Base-by-base conservation (phyloP, 148 eudicot genomes). In the Agrostemma githago region DNA sequence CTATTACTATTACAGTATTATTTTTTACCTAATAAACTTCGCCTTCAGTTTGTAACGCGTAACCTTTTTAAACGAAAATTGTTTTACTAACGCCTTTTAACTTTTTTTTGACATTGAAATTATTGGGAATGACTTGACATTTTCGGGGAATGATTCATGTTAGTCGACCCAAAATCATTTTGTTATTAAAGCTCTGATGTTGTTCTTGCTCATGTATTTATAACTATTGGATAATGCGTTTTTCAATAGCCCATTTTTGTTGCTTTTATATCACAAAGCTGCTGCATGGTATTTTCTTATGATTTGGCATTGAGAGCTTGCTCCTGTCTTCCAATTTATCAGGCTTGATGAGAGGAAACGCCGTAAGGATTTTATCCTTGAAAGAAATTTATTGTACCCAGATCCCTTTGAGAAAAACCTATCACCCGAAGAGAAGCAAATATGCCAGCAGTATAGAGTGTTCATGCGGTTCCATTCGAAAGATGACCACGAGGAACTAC, bases 281-380 rank as follows among this genome's bases (percentile, higher is more conserved):
- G 17, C 57, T 46, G 66, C 51, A 16, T 26, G 57, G 17, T 68
- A 76, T 15, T 54, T 58, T 58, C 7, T 58, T 17, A 17, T 58
- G 20, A 58, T 5, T 58, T 58, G 21, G 21, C 21, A 58, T 58
- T 58, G 8, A 58, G 16, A n/a, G 61, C 61, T 16, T 58, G 3
- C 61, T 20, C 5, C 6, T n/a, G 61, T 58, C 19, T 12, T 3
- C 21, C 61, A 58, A 58, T 58, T 58, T 7, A 58, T 58, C 86
- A 92, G 98, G 89, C 91, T 94, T 80, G 97, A 92, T 75, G 98
- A 94, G 85, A 94, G 97, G 84, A 89, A 92, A 79, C 87, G 96
- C 42, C 82, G 96, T 79, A 92, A 94, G 74, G 89, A 92, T 75
- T 96, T 92, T 79, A 83, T 94, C 43, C 82, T 92, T 79, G 97